These are phyloP conservation scores for Alternaria postmessia DNA, from an alignment of 2,329 filamentous ascomycete genomes.

Conservation along the genomic window DNA sequence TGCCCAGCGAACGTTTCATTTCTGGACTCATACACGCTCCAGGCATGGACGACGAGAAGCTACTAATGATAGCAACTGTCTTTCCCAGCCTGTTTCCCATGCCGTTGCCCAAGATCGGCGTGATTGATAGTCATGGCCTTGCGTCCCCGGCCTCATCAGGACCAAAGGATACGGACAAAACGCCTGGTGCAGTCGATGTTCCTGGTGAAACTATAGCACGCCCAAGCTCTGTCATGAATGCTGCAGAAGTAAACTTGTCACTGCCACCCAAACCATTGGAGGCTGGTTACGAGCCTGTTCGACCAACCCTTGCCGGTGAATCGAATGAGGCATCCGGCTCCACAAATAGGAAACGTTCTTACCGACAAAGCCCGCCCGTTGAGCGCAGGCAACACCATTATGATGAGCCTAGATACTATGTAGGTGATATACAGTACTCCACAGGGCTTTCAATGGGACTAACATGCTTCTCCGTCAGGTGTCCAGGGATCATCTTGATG, in stretches of 20 bases:
- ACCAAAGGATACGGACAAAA: slow-evolving; percentile 42
- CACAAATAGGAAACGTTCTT: slow-evolving; percentile 32
- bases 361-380: slow-evolving; percentile 34
- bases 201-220: slow-evolving; percentile 30
- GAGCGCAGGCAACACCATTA: slow-evolving; percentile 43
- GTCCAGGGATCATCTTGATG: slow-evolving; percentile 39
- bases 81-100: slow-evolving; percentile 57
- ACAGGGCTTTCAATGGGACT: slow-evolving; percentile 20
- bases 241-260: slow-evolving; percentile 40
- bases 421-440: slow-evolving; percentile 32
- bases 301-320: slow-evolving; percentile 43
- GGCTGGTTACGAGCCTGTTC: slow-evolving; percentile 60
- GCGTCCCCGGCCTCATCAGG: slow-evolving; percentile 40
- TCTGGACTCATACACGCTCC: slow-evolving; percentile 59
- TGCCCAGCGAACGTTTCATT: slow-evolving; percentile 62
- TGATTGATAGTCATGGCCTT: slow-evolving; percentile 41
- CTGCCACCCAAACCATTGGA: slow-evolving; percentile 49
- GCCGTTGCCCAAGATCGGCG: slow-evolving; percentile 54
- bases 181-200: slow-evolving; percentile 22
- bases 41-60: slow-evolving; percentile 66
- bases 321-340: slow-evolving; percentile 23
- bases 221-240: slow-evolving; percentile 29
- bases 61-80: slow-evolving; percentile 60
- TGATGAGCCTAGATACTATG: slow-evolving; percentile 45
- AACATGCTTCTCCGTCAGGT: slow-evolving; percentile 30